Evolutionary conservation across 2,329 filamentous ascomycete genomes (phyloP).

Genomic region (Fusarium liriodendri): DNA sequence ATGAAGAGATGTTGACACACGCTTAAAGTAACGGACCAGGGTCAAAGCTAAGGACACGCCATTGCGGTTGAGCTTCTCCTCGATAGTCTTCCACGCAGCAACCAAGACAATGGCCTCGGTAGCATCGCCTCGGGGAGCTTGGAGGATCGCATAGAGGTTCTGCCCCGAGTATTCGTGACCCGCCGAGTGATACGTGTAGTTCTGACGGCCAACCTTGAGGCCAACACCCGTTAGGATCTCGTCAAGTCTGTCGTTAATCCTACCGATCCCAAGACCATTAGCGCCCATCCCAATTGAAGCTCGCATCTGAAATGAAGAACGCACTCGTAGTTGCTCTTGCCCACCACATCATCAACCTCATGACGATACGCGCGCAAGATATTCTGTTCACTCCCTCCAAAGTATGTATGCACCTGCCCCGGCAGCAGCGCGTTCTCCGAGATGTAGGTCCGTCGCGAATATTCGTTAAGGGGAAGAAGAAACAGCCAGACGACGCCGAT

Average conservation of each 20-base stretch:
- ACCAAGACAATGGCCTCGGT: constrained; percentile 97
- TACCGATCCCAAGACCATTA: constrained; percentile 39
- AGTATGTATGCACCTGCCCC: constrained; percentile 97
- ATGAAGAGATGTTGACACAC: constrained; percentile 52
- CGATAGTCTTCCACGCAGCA: constrained; percentile 86
- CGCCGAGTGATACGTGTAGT: constrained; percentile 85
- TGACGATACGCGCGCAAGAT: constrained; percentile 90
- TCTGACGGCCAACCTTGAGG: constrained; percentile 88
- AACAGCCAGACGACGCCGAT: constrained; percentile 92
- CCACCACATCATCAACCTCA: constrained; percentile 76
- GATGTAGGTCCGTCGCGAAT: constrained; percentile 93
- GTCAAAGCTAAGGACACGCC: constrained; percentile 89
- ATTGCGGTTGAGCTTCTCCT: constrained; percentile 83
- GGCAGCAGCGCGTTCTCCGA: constrained; percentile 97
- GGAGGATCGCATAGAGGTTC: constrained; percentile 93
- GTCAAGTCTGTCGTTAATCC: constrained; percentile 77
- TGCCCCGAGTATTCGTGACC: constrained; percentile 81
- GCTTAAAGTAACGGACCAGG: constrained; percentile 93
- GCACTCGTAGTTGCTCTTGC: constrained; percentile 65
- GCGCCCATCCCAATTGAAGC: not conserved
- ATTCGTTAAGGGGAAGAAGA: constrained; percentile 87
- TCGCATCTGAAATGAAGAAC: constrained; percentile 29
- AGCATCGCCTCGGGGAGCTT: constrained; percentile 93
- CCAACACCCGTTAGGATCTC: constrained; percentile 82
- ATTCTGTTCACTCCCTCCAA: constrained; percentile 94